A percentile compares a stretch with the other conserved stretches of the same genome.
Evolutionary conservation across 2,329 filamentous ascomycete species (phyloP).

Genomic region (Phyllosticta citribraziliensis): DNA sequence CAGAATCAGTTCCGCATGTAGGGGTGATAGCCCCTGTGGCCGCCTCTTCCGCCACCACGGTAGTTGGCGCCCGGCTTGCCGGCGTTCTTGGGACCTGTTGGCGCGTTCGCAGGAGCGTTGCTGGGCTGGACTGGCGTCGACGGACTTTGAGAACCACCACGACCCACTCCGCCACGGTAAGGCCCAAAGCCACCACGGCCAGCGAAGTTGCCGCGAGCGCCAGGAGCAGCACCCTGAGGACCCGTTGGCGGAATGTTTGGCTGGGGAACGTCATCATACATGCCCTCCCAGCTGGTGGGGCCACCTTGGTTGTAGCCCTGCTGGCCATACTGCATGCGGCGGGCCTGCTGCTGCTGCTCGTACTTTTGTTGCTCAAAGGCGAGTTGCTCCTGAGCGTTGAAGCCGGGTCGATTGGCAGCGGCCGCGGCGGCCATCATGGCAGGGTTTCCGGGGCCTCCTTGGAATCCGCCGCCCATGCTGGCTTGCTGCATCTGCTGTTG

Average conservation of each 20-base stretch:
- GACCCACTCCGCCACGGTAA: constrained; percentile 19
- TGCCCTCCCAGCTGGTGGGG: constrained; percentile 90
- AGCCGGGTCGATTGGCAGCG: constrained; percentile 38
- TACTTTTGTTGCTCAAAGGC: constrained; percentile 72
- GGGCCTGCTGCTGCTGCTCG: constrained; percentile 56
- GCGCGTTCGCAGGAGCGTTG: constrained; percentile 63
- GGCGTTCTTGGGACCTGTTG: constrained; percentile 92
- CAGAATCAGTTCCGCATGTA: constrained; percentile 38
- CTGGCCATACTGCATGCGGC: constrained; percentile 28
- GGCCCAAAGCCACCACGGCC: constrained; percentile 15
- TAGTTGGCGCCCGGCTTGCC: constrained; percentile 89
- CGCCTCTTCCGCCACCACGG: constrained; percentile 74
- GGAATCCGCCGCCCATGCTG: constrained; percentile 23
- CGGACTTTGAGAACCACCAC: constrained; percentile 37
- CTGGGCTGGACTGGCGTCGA: constrained; percentile 22
- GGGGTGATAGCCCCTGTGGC: constrained; percentile 67
- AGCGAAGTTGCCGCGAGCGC: constrained; percentile 28
- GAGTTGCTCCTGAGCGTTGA: constrained; percentile 62
- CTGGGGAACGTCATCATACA: constrained; percentile 94
- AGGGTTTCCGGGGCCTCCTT: constrained; percentile 3
- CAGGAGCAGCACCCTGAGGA: constrained; percentile 38
- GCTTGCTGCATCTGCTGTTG: constrained; percentile 35
- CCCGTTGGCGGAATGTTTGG: constrained; percentile 48
- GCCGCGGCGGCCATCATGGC: constrained; percentile 13
- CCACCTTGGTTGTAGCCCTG: constrained; percentile 45